phyloP scores from a whole-genome alignment of 2,329 filamentous ascomycete genomes.

The Sporothrix variecibatus region DNA sequence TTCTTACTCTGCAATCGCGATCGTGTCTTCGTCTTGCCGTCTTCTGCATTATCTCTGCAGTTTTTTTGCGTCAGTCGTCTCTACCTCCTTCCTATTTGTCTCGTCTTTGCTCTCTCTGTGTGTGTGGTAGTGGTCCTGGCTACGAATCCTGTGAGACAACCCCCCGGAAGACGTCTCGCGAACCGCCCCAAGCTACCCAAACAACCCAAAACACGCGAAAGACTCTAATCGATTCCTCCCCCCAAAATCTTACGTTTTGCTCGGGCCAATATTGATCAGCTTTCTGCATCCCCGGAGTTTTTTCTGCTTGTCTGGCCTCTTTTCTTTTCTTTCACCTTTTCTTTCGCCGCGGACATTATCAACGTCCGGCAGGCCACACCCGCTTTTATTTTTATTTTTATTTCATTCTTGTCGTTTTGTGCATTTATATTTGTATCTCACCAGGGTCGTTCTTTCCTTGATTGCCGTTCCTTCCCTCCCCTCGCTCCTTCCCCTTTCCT shows the following conservation, averaged over 20 bases:
- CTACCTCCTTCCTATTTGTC: background rate
- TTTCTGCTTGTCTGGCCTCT: background rate
- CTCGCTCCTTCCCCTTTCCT: background rate
- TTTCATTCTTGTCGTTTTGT: background rate
- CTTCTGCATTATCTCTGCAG: background rate
- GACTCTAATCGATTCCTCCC: background rate
- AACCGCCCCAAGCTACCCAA: background rate
- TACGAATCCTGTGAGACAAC: background rate
- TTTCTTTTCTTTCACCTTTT: background rate
- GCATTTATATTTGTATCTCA: background rate
- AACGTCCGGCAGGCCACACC: background rate
- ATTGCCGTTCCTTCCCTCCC: background rate
- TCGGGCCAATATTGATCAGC: background rate
- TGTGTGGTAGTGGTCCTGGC: no score
- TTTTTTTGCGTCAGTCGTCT: background rate
- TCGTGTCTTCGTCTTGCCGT: no score
- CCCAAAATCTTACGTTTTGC: slow-evolving; percentile 3
- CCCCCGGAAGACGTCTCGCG: background rate
- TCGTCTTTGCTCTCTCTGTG: no score
- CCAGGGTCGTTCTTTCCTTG: background rate
- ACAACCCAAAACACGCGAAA: background rate
- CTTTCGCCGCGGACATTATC: background rate
- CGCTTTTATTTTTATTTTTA: background rate
- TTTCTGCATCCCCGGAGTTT: background rate
- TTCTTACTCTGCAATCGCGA: no score